Percentiles rank a stretch among this genome's conserved stretches.
These are phyloP conservation scores for Dactylellina parvicollis DNA, from an alignment of 2,329 filamentous ascomycete species.

Conservation along the genomic window DNA sequence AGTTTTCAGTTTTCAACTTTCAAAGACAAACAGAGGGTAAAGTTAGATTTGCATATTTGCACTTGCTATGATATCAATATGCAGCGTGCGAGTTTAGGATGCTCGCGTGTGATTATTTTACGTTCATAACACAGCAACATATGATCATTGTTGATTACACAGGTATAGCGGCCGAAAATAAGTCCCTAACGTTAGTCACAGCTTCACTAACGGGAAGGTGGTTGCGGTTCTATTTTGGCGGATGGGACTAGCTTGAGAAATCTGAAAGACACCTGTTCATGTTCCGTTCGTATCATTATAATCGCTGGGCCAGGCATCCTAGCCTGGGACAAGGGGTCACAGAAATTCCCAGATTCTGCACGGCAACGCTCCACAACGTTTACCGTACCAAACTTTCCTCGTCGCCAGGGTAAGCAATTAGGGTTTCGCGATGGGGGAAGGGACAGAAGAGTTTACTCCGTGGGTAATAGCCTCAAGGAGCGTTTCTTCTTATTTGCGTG, in stretches of 20 bases:
- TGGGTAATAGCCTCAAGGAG: conserved; percentile 42
- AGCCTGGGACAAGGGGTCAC: conserved; percentile 24
- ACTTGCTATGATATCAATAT: background rate
- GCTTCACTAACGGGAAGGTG: conserved; percentile 26
- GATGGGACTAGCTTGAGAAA: conserved; percentile 15
- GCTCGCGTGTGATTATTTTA: background rate
- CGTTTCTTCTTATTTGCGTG: conserved; percentile 46
- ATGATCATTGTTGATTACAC: no score
- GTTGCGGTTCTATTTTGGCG: conserved; percentile 38
- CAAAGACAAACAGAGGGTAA: background rate
- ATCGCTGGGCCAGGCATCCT: conserved; percentile 32
- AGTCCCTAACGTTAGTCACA: conserved; percentile 14
- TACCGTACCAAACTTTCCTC: conserved; percentile 53
- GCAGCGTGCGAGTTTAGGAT: conserved; percentile 1
- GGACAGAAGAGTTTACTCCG: background rate
- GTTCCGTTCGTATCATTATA: conserved; percentile 8
- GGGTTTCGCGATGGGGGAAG: conserved; percentile 36
- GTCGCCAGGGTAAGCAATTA: conserved; percentile 47
- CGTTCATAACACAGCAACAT: background rate
- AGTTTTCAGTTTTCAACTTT: background rate
- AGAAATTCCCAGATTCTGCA: conserved; percentile 51
- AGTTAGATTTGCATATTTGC: conserved; percentile 12
- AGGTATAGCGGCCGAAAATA: background rate
- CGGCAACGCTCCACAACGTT: conserved; percentile 54
- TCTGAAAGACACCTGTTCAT: background rate